Conservation (phyloP, 2,329 filamentous ascomycete genomes). For the Penicillium sp. region DNA sequence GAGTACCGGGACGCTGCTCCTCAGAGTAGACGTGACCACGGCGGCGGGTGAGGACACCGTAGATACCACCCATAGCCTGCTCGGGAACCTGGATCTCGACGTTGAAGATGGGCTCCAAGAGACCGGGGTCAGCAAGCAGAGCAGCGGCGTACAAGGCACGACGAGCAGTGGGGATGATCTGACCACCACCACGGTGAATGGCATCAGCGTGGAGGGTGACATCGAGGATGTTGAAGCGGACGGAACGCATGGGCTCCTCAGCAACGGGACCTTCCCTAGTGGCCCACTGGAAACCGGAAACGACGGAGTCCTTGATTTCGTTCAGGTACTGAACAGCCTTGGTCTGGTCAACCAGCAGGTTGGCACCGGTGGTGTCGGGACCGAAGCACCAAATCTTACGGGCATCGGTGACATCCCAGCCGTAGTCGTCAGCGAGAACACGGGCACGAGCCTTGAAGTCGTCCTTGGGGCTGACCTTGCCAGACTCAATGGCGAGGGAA, state of each 20-base stretch:
- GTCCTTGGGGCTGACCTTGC: conserved; percentile 91
- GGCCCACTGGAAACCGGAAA: conserved; percentile 99
- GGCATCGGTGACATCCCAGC: conserved; percentile 99
- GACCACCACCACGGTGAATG: conserved; percentile 98
- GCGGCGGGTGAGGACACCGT: conserved; percentile 94
- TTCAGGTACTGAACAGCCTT: conserved; percentile 99
- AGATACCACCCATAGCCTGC: conserved; percentile 99
- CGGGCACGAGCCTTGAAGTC: conserved; percentile 99
- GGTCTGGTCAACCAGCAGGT: conserved; percentile 98
- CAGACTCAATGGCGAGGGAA: conserved; percentile 77
- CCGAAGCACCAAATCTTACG: conserved; percentile 99
- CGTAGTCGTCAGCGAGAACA: conserved; percentile 91
- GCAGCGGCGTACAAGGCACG: conserved; percentile 93
- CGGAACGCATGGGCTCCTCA: conserved; percentile 94
- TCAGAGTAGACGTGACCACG: conserved; percentile 99
- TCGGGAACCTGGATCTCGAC: conserved; percentile 99
- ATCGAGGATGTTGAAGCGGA: conserved; percentile 99
- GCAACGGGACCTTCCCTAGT: conserved; percentile 94
- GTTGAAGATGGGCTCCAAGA: conserved; percentile 96
- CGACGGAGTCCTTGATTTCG: conserved; percentile 99
- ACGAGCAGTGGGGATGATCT: conserved; percentile 96
- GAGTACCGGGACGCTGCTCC: conserved; percentile 96
- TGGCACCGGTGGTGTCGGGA: conserved; percentile 94
- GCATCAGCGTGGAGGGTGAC: conserved; percentile 99
- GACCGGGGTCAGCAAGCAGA: conserved; percentile 82